Conservation (phyloP, 164 flowering plant species). For the Aristolochia contorta region DNA sequence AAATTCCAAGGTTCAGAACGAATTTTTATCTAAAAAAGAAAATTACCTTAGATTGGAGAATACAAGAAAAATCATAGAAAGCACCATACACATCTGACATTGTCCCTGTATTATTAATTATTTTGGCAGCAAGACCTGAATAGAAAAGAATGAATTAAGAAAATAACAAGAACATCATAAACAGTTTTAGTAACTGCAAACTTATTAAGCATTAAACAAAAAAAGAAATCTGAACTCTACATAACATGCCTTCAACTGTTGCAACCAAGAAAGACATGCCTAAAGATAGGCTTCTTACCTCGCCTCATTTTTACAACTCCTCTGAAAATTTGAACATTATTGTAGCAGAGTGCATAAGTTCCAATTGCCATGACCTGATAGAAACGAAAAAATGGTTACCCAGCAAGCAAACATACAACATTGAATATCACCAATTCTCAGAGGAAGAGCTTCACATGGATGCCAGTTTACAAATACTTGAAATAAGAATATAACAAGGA, state of each 20-base stretch:
- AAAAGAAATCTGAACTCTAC: neutral
- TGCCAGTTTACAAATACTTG: no score
- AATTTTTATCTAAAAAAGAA: neutral
- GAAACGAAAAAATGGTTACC: conserved; percentile 3
- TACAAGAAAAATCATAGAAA: conserved; percentile 68
- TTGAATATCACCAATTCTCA: neutral
- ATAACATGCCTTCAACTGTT: no score
- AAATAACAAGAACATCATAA: neutral
- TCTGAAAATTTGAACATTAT: conserved; percentile 79
- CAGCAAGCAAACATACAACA: neutral
- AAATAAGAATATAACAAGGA: no score
- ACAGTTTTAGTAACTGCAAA: no score
- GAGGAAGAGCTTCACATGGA: no score
- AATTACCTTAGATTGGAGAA: conserved; percentile 78
- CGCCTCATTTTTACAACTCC: conserved; percentile 98
- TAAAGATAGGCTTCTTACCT: conserved; percentile 41
- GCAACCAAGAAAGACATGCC: neutral
- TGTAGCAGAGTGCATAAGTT: conserved; percentile 88
- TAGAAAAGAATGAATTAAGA: conserved; percentile 1
- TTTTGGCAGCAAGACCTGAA: conserved; percentile 81
- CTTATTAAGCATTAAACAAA: neutral
- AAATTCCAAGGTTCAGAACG: no score
- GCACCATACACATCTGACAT: conserved; percentile 90
- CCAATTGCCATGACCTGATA: conserved; percentile 94
- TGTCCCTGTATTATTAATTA: conserved; percentile 63